Conservation (phyloP, 2,329 filamentous ascomycete genomes). For the Ophiosphaerella herpotricha region DNA sequence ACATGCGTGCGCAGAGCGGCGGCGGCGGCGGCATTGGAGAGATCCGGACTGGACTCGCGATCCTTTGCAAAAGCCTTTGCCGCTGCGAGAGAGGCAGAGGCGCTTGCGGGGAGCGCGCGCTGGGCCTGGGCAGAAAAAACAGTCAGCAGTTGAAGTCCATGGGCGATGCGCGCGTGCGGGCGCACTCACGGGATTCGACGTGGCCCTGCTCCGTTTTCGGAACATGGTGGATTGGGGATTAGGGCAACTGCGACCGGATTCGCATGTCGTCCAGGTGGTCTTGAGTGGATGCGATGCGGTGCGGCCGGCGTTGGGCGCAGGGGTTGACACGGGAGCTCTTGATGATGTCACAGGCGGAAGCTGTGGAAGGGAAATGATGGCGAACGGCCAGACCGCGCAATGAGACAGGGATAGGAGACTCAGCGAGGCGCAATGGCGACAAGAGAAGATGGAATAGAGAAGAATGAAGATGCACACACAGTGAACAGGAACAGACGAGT, state of each 20-base stretch:
- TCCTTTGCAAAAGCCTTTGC: constrained; percentile 77
- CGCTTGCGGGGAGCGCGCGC: constrained; percentile 57
- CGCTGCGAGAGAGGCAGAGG: constrained; percentile 79
- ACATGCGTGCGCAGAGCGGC: constrained; percentile 80
- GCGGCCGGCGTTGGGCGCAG: constrained; percentile 12
- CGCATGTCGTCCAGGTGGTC: constrained; percentile 24
- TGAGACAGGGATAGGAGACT: constrained; percentile 3
- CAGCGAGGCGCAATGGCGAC: background rate
- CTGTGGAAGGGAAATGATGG: constrained; percentile 1
- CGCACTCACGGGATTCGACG: constrained; percentile 41
- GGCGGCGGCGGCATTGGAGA: constrained; percentile 85
- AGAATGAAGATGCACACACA: background rate
- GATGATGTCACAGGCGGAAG: constrained; percentile 25
- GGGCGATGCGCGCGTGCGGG: constrained; percentile 2
- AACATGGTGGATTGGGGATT: constrained; percentile 41
- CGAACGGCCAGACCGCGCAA: constrained; percentile 1
- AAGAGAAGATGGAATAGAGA: background rate
- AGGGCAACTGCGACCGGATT: constrained; percentile 22
- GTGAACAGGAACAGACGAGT: background rate
- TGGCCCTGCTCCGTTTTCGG: constrained; percentile 34
- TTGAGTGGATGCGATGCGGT: constrained; percentile 6
- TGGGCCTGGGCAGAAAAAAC: constrained; percentile 34
- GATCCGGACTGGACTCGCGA: constrained; percentile 64
- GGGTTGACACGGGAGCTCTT: constrained; percentile 1
- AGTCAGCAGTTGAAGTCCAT: constrained; percentile 23